Evolutionary conservation across 2,329 filamentous ascomycete genomes (phyloP), one percentile per base, ranked within the genome.

Genomic region (Aspergillus ochraceus): DNA sequence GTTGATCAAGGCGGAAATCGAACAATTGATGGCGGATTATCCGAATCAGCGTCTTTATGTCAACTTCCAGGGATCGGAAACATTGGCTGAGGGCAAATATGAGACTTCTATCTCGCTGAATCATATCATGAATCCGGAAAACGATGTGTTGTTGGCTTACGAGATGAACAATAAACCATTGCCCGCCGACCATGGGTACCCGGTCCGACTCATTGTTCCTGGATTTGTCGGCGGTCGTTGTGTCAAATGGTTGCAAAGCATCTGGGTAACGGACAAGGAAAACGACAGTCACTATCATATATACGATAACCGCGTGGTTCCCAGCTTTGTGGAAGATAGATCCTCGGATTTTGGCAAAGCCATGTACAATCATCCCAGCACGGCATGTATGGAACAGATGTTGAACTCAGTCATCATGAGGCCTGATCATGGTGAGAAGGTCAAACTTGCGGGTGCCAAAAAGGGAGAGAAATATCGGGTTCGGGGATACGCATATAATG

Each of bases 61-160:
- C 46, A 79, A 84, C 60, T 83, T 84, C 57, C 76, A 81, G 60
- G 82, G 82, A 1, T 74, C 80, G 0, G 82, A 84, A 54, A 69
- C 77, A 1, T 79, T 76, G 3, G 79, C 73, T 52, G 78, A 81
- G 58, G 80, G 79, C 5, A 80, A 79, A 45, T 83, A 83, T 61
- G 73, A 72, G n/a, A 83, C 81, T 3, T 77, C 72, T 60, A 77
- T 84, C 6, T 78, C 80, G 0, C 72, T 84, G 3, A 74, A 77
- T n/a, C 81, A 83, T 61, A 79, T 74, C 6, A 80, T 83, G 75
- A 77, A 82, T 65, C 65, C 74, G 0, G 66, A 64, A 5, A 81
- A 82, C 66, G 81, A 84, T 64, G 80, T 83, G 12, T 69, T 84
- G 1, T 71, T 84, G 10, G 71, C 72, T 1, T 74, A 73, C 36